Base-by-base conservation (phyloP, 768 basidiomycete species). In the Termitomyces sp. region DNA sequence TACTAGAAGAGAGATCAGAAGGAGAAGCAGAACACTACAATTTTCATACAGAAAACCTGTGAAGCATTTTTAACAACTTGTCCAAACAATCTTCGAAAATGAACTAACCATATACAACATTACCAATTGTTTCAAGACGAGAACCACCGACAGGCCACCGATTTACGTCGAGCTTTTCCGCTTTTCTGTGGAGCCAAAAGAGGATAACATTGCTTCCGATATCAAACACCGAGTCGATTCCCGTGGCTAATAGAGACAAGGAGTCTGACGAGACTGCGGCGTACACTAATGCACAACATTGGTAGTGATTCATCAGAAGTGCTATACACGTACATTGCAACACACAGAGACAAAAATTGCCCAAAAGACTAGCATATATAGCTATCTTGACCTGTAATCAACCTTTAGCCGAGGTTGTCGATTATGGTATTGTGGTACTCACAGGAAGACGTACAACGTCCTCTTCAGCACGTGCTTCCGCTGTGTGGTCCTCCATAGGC, bases 91-190 rank as follows among this genome's bases (percentile, higher is more conserved):
- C 23, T 7, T 28, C 46, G 30, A 50, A 40, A 55, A 56, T 48
- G 11, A 39, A 60, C 65, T 37, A 44, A 83, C 91, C 93, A 63
- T 94, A 96, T 53, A 91, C 74, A 57, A 94, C 85, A 63, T 95
- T 94, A 12, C 91, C 91, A 54, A 93, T 91, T 4, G 90, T 94
- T 68, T 94, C 90, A 44, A 97, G 78, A 46, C 93, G 81, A n/a
- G 89, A 83, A 37, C 94, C 94, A 48, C 94, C 88, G 3, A 93
- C 88, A 28, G 95, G 94, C 94, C 93, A 98, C 62, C 89, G 89
- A 69, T 88, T 91, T 42, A 75, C 62, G 65, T 97, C 94, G 59
- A 96, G 78, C 34, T 63, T 77, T 11, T 64, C 71, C 1, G 92
- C 85, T 63, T 92, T 88, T 62, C 76, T 76, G 71, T 98, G 87